Evolutionary conservation across 805 yeast genomes (phyloP).

Genomic region (Saccharomycopsis sp.): DNA sequence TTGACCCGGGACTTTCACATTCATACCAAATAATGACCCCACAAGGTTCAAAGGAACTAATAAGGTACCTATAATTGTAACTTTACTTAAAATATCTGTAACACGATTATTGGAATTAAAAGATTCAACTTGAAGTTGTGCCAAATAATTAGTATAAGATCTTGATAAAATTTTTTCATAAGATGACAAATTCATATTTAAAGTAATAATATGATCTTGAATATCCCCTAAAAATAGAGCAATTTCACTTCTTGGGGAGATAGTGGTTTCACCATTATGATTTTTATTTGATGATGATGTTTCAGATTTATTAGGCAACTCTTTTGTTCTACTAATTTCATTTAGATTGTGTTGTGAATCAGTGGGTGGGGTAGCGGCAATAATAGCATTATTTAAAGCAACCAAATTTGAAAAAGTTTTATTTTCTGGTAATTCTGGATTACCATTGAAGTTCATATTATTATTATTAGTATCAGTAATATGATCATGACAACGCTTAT

Average conservation of each 20-base stretch:
- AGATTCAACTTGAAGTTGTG: slow-evolving; percentile 88
- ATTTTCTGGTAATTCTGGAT: neutral
- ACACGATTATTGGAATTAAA: slow-evolving; percentile 78
- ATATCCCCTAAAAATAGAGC: slow-evolving; percentile 90
- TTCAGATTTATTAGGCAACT: neutral
- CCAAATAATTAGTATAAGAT: slow-evolving; percentile 85
- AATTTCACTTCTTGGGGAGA: slow-evolving; percentile 72
- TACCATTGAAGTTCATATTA: neutral
- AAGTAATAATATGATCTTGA: slow-evolving; percentile 93
- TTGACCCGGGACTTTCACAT: slow-evolving; percentile 77
- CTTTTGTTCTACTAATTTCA: neutral
- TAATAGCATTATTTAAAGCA: neutral
- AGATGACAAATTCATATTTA: slow-evolving; percentile 83
- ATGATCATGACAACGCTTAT: slow-evolving; percentile 80
- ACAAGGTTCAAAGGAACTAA: slow-evolving; percentile 82
- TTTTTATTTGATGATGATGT: neutral
- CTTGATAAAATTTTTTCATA: slow-evolving; percentile 91
- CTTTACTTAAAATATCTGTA: slow-evolving; percentile 80
- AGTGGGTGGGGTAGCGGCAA: slow-evolving; percentile 1
- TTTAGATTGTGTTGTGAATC: neutral
- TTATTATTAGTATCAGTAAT: neutral
- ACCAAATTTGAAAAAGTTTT: neutral
- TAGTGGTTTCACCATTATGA: neutral
- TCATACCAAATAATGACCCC: slow-evolving; percentile 95
- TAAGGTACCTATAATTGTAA: slow-evolving; percentile 82